A percentile compares a stretch with the other conserved stretches of the same genome.
Conservation (phyloP, 192 early-diverging fungal species). For the Gryganskiella cystojenkinii region DNA sequence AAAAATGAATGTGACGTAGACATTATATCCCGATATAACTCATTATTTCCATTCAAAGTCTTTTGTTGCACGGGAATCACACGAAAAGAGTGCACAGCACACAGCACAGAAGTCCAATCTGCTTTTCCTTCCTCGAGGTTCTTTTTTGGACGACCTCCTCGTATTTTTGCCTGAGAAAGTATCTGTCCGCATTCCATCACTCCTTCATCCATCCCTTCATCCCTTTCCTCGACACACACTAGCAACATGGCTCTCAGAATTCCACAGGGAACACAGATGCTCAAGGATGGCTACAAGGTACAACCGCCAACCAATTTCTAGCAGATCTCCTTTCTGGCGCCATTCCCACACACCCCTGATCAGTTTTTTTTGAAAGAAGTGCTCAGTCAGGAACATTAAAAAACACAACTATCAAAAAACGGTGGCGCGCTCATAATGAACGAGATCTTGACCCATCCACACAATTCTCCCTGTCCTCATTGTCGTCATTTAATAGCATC, state of each 20-base stretch:
- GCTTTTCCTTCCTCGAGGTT: slow-evolving; percentile 24
- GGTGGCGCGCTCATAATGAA: neutral
- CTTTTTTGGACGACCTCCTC: slow-evolving; percentile 9
- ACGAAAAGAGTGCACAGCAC: neutral
- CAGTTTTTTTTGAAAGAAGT: slow-evolving; percentile 16
- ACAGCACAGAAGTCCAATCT: slow-evolving; percentile 5
- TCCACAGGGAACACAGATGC: slow-evolving; percentile 54
- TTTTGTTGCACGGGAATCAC: neutral
- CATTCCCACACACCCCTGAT: slow-evolving; percentile 30
- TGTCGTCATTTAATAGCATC: slow-evolving; percentile 68
- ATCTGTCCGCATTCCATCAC: neutral
- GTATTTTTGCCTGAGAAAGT: neutral
- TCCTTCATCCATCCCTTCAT: slow-evolving; percentile 5
- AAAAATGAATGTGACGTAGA: no score
- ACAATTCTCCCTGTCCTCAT: neutral
- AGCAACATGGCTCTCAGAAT: slow-evolving; percentile 46
- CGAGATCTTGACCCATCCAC: slow-evolving; percentile 10
- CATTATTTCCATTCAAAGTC: neutral
- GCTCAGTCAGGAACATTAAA: neutral
- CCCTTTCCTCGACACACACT: neutral
- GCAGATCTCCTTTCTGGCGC: no score
- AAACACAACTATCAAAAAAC: neutral
- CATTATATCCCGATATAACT: no score
- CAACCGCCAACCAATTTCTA: neutral
- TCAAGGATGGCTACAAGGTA: slow-evolving; percentile 56